Evolutionary conservation across 148 eudicot genomes (phyloP), one percentile per base, ranked within the genome.

Genomic region (Chenopodium formosanum): DNA sequence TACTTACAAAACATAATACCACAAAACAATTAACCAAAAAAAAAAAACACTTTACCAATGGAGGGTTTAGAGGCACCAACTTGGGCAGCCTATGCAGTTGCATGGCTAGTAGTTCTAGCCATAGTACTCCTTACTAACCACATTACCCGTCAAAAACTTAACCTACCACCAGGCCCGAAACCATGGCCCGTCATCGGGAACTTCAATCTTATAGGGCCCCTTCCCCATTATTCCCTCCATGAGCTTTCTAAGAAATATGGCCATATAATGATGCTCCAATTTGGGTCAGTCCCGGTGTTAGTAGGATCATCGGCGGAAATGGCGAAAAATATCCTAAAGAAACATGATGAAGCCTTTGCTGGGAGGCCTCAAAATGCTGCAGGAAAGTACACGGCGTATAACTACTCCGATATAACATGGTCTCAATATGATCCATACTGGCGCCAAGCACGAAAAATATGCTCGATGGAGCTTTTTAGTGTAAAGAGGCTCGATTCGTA

Each of bases 181-280:
- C 89, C 97, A 10, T 95, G 96, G 97, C 97, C 98, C 20, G 79
- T 95, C 2, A 93, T 95, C 14, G 98, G 98, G 0, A 95, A 95
- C 86, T 90, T 93, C 34, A 92, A 95, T 87, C 94, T 93, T 7
- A 88, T 95, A 6, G 97, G 97, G 1, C 3, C 87, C 22, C 97
- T 93, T 72, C 93, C 96, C 9, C 99, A 95, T 82, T 89, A 89
- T 4, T 92, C 97, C 68, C 70, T 94, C 74, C 90, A 95, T 74
- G 76, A 84, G 7, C 91, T 95, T 74, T 88, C 94, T 76, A 81
- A 82, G 50, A 84, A 80, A 66, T 89, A 95, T 72, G 98, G 99
- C 1, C 95, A 91, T 34, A 11, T 95, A 58, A 92, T 95, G 93
- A 91, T 89, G 62, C 86, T 95, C 72, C 86, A 77, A 0, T 89